phyloP scores from a whole-genome alignment of 2,329 filamentous ascomycete genomes.

The Alternaria sp. region DNA sequence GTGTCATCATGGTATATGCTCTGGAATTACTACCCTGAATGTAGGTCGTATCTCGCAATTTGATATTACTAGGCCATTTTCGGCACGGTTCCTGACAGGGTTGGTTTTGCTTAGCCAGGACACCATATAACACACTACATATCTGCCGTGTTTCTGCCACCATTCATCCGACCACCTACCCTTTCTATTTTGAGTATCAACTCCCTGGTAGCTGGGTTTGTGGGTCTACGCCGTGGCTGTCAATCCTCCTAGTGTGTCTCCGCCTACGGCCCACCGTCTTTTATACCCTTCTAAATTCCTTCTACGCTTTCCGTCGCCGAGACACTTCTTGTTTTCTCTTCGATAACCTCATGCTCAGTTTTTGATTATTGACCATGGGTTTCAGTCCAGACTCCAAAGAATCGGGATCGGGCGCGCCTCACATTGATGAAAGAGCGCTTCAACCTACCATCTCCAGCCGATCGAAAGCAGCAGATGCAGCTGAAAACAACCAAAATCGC shows the following conservation, averaged over 20 bases:
- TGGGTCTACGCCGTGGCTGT: slow-evolving; percentile 40
- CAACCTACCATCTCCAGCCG: slow-evolving; percentile 31
- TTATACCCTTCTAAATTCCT: slow-evolving; percentile 35
- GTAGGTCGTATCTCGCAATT: slow-evolving; percentile 43
- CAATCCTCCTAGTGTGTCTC: slow-evolving; percentile 40
- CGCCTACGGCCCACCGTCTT: slow-evolving; percentile 39
- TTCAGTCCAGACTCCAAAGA: slow-evolving; percentile 36
- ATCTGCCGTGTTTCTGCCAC: slow-evolving; percentile 25
- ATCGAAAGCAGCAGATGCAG: slow-evolving; percentile 39
- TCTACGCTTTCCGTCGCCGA: slow-evolving; percentile 24
- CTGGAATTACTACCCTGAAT: slow-evolving; percentile 34
- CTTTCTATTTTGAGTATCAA: slow-evolving; percentile 40
- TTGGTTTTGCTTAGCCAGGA: slow-evolving; percentile 37
- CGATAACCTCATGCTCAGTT: slow-evolving; percentile 31
- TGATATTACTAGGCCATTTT: slow-evolving; percentile 33
- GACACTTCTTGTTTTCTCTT: slow-evolving; percentile 16
- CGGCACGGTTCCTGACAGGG: slow-evolving; percentile 27
- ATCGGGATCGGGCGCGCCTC: slow-evolving; percentile 20
- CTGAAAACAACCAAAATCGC: slow-evolving; percentile 22
- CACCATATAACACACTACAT: slow-evolving; percentile 38
- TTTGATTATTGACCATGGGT: slow-evolving; percentile 42
- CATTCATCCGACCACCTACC: slow-evolving; percentile 34
- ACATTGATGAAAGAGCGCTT: slow-evolving; percentile 23
- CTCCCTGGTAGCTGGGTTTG: slow-evolving; percentile 35
- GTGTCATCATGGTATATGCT: slow-evolving; percentile 43